A percentile compares a stretch with the other conserved stretches of the same genome.
Conservation (phyloP, 2,329 filamentous ascomycete species). For the Penicillium expansum region DNA sequence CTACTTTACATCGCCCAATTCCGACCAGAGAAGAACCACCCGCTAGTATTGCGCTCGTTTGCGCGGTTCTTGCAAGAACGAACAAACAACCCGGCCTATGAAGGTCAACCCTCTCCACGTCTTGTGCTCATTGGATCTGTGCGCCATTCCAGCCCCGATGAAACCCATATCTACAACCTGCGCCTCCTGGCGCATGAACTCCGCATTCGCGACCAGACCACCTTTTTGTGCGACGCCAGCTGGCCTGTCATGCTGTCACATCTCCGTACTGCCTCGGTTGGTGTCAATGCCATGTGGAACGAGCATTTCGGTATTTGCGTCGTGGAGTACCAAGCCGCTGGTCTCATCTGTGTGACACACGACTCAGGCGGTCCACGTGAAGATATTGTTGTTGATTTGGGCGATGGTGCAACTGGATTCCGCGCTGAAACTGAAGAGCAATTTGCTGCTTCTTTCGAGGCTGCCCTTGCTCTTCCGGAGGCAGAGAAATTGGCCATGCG, state of each 20-base stretch:
- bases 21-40: constrained; percentile 94
- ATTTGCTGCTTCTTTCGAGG: constrained; percentile 76
- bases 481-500: constrained; percentile 71
- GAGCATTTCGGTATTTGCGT: constrained; percentile 99
- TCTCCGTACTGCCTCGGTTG: constrained; percentile 73
- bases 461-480: constrained; percentile 64
- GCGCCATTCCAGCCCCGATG: constrained; percentile 60
- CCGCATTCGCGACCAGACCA: constrained; percentile 75
- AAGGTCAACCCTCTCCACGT: constrained; percentile 49
- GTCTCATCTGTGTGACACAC: constrained; percentile 88
- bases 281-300: constrained; percentile 99
- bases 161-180: constrained; percentile 73
- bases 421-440: constrained; percentile 75
- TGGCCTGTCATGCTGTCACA: constrained; percentile 84
- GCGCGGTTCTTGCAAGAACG: constrained; percentile 65
- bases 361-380: constrained; percentile 88
- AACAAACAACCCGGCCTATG: constrained; percentile 50
- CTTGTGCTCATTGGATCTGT: constrained; percentile 89
- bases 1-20: constrained; percentile 97
- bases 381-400: constrained; percentile 82
- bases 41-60: constrained; percentile 80
- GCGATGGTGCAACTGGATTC: constrained; percentile 79
- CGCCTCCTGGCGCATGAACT: constrained; percentile 83
- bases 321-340: constrained; percentile 95
- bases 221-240: constrained; percentile 84